A percentile compares a stretch with the other conserved stretches of the same genome.
Conservation (phyloP, 495 filamentous ascomycete species). For the Entonaema liquescens region DNA sequence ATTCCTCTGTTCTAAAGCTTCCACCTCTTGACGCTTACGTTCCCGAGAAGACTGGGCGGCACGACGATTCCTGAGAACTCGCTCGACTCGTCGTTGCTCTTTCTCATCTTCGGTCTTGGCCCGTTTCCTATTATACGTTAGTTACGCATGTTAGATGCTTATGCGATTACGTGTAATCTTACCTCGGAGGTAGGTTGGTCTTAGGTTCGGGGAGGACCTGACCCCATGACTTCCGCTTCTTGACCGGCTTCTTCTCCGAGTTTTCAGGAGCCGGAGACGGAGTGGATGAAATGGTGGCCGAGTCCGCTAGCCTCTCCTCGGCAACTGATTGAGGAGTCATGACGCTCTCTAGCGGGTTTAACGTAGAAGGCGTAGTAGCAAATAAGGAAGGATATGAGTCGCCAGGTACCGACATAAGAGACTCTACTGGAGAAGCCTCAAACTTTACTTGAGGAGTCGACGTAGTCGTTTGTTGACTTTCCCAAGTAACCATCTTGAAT, state of each 20-base stretch:
- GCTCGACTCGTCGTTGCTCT: constrained; percentile 96
- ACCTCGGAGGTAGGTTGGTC: constrained; percentile 95
- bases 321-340: constrained; percentile 57
- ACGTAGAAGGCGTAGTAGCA: constrained; percentile 42
- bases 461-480: constrained; percentile 42
- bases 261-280: constrained; percentile 33
- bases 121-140: constrained; percentile 73
- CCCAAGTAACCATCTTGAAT: constrained; percentile 53
- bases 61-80: constrained; percentile 92
- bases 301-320: constrained; percentile 36
- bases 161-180: constrained; percentile 47
- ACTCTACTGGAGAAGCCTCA: constrained; percentile 60
- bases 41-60: constrained; percentile 96
- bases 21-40: constrained; percentile 92
- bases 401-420: constrained; percentile 61
- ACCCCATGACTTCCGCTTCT: constrained; percentile 99
- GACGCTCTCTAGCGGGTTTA: constrained; percentile 52
- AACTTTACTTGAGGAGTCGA: constrained; percentile 57
- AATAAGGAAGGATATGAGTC: constrained; percentile 63
- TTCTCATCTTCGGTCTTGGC: constrained; percentile 99
- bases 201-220: constrained; percentile 96
- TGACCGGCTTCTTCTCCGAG: constrained; percentile 77
- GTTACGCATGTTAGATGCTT: not conserved
- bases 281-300: constrained; percentile 18
- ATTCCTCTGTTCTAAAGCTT: constrained; percentile 83